phyloP scores from a whole-genome alignment of 768 basidiomycete species.

The Mycena galericulata region DNA sequence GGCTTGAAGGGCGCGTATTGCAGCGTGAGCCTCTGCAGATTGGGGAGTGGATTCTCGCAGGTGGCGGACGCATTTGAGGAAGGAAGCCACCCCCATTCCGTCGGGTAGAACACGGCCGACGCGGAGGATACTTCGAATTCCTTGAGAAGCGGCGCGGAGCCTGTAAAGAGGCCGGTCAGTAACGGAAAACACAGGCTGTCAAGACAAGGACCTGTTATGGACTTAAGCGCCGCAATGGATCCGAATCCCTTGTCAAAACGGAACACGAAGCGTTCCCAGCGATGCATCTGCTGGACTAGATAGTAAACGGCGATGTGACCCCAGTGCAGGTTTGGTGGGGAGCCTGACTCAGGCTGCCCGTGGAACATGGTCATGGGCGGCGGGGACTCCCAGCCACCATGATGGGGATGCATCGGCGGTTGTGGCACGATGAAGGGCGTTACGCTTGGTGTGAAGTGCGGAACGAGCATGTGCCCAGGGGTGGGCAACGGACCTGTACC shows the following conservation, averaged over 20 bases:
- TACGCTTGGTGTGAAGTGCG: slow-evolving; percentile 50
- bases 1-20: slow-evolving; percentile 83
- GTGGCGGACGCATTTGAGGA: background rate
- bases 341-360: slow-evolving; percentile 24
- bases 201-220: slow-evolving; percentile 69
- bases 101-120: slow-evolving; percentile 66
- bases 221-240: slow-evolving; percentile 79
- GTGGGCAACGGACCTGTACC: slow-evolving; percentile 25
- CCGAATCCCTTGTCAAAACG: slow-evolving; percentile 82
- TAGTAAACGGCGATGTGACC: slow-evolving; percentile 86
- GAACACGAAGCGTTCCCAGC: slow-evolving; percentile 87
- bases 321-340: slow-evolving; percentile 74
- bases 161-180: slow-evolving; percentile 48
- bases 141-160: slow-evolving; percentile 76
- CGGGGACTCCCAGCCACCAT: slow-evolving; percentile 53
- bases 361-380: slow-evolving; percentile 40
- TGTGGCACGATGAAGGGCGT: slow-evolving; percentile 62
- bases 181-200: slow-evolving; percentile 14
- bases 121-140: slow-evolving; percentile 85
- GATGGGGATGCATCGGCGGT: slow-evolving; percentile 50
- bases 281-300: slow-evolving; percentile 81
- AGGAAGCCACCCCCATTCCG: slow-evolving; percentile 84
- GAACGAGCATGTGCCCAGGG: slow-evolving; percentile 46
- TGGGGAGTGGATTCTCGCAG: slow-evolving; percentile 52
- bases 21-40: slow-evolving; percentile 69